These are phyloP conservation scores for Heteromeles arbutifolia DNA, from an alignment of 306 rosid genomes.

Conservation along the genomic window DNA sequence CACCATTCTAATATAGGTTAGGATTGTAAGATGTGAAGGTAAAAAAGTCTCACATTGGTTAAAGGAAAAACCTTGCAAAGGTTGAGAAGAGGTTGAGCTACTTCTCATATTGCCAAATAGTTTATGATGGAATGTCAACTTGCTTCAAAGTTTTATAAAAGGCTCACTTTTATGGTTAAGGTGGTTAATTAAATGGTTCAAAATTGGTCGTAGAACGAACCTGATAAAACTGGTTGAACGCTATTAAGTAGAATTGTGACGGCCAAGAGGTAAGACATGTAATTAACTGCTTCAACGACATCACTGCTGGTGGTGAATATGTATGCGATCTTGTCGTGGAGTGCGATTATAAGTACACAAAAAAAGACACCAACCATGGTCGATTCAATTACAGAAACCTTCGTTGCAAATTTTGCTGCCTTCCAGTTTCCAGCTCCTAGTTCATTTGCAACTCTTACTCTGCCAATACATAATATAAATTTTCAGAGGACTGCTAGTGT, in stretches of 20 bases:
- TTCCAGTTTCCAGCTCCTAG: conserved; percentile 66
- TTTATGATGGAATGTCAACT: no score
- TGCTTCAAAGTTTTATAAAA: no score
- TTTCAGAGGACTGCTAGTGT: no score
- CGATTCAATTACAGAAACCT: conserved; percentile 41
- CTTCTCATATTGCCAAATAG: no score
- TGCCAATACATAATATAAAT: background rate
- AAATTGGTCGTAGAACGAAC: no score
- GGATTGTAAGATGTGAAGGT: no score
- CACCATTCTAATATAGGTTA: no score
- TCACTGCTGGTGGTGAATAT: conserved; percentile 42
- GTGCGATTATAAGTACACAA: conserved; percentile 27
- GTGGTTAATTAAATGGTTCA: no score
- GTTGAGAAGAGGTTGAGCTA: no score
- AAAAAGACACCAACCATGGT: conserved; percentile 36
- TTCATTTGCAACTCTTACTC: conserved; percentile 73
- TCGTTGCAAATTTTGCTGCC: conserved; percentile 55
- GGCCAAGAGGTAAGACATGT: conserved; percentile 40
- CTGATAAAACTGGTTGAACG: conserved; percentile 44
- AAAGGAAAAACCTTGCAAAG: no score
- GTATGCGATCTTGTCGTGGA: conserved; percentile 35
- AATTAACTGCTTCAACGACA: conserved; percentile 39
- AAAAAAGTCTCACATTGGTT: no score
- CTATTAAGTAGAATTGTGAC: conserved; percentile 56
- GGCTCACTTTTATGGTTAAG: no score